A percentile compares a stretch with the other conserved stretches of the same genome.
Conservation (phyloP, 2,329 filamentous ascomycete species). For the Fusarium sp. region DNA sequence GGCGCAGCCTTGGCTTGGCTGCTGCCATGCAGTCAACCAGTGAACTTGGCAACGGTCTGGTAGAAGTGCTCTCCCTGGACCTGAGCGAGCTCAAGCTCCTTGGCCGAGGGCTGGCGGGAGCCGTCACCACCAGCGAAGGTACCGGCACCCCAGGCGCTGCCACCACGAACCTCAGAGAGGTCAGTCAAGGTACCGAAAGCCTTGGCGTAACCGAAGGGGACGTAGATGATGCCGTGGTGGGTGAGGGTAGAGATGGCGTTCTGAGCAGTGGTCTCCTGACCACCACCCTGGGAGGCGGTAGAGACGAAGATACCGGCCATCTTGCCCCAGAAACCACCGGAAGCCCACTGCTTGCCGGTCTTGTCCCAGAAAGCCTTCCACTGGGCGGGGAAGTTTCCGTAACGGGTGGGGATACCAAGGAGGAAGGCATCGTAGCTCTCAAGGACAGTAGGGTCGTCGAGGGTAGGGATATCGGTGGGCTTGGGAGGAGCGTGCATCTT, state of each 20-base stretch:
- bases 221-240: conserved; percentile 96
- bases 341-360: conserved; percentile 85
- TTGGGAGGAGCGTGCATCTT: conserved; percentile 95
- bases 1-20: conserved; percentile 51
- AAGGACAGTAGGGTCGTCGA: conserved; percentile 68
- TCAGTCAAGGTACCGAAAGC: conserved; percentile 77
- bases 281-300: conserved; percentile 85
- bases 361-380: conserved; percentile 96
- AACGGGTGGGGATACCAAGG: conserved; percentile 94
- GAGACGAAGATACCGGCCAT: conserved; percentile 91
- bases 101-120: conserved; percentile 79
- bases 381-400: conserved; percentile 96
- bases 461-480: conserved; percentile 72
- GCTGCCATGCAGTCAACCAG: conserved; percentile 82
- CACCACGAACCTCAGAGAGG: conserved; percentile 84
- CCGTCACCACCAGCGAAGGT: conserved; percentile 86
- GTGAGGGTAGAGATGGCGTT: conserved; percentile 84
- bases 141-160: conserved; percentile 91
- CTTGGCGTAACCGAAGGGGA: conserved; percentile 93
- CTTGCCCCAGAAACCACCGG: conserved; percentile 85
- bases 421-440: conserved; percentile 88
- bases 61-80: conserved; percentile 90
- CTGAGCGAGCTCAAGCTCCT: conserved; percentile 83
- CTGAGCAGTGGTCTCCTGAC: conserved; percentile 90
- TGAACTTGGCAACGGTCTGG: conserved; percentile 76